A percentile compares a stretch with the other conserved stretches of the same genome.
Evolutionary conservation across 345 rosid genomes (phyloP).

Genomic region (Lepidium didymum): DNA sequence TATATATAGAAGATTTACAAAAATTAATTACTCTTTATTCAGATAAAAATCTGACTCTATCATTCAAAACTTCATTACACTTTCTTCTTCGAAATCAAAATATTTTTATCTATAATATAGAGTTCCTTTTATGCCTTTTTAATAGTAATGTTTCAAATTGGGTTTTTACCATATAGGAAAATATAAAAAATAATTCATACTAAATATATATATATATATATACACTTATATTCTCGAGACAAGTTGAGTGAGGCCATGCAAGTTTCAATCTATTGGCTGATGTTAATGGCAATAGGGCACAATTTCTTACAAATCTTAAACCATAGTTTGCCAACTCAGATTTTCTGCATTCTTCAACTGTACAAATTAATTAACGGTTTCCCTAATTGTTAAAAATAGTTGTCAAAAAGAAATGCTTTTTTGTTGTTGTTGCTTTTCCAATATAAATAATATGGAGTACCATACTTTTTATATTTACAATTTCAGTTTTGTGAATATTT

Average conservation of each 20-base stretch:
- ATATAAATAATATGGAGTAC: background rate
- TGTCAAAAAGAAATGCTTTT: no score
- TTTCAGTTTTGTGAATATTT: background rate
- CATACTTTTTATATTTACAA: background rate
- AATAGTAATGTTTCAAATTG: background rate
- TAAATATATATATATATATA: background rate
- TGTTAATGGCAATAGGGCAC: slow-evolving; percentile 2
- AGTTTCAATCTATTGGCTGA: slow-evolving; percentile 5
- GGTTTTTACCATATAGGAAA: background rate
- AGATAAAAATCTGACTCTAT: background rate
- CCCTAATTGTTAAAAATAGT: background rate
- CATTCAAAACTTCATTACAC: background rate
- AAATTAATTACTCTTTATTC: background rate
- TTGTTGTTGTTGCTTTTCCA: no score
- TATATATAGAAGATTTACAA: no score
- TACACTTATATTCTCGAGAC: background rate
- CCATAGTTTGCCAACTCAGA: background rate
- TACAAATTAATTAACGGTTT: background rate
- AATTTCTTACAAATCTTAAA: slow-evolving; percentile 2
- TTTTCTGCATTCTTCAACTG: background rate
- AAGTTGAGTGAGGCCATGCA: slow-evolving; percentile 23
- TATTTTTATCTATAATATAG: background rate
- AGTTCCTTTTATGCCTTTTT: background rate
- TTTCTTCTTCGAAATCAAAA: background rate
- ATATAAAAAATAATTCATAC: background rate